Evolutionary conservation across 495 filamentous ascomycete species (phyloP).

Genomic region (Penicillium steckii): DNA sequence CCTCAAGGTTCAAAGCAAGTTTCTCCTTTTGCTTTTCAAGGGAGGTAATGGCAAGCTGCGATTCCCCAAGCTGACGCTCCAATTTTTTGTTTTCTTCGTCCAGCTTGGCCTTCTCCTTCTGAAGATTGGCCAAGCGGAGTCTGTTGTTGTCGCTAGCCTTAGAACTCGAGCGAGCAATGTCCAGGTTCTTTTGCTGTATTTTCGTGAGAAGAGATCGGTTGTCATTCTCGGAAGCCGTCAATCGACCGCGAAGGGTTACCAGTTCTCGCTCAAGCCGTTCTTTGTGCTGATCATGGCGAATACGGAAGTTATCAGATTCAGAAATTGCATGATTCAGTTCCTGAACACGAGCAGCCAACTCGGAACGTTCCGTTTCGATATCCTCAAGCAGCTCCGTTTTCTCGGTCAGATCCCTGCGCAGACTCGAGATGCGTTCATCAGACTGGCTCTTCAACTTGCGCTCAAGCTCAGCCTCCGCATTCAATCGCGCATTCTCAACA

Average conservation of each 20-base stretch:
- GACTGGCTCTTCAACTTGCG: constrained; percentile 71
- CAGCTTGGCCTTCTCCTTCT: constrained; percentile 78
- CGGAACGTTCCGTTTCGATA: constrained; percentile 71
- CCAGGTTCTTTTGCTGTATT: constrained; percentile 95
- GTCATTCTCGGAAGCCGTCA: constrained; percentile 94
- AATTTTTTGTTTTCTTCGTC: constrained; percentile 84
- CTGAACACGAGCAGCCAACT: constrained; percentile 72
- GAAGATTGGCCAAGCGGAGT: constrained; percentile 70
- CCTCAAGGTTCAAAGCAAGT: constrained; percentile 81
- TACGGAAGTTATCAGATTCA: constrained; percentile 82
- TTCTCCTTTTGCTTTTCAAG: constrained; percentile 97
- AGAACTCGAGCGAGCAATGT: constrained; percentile 88
- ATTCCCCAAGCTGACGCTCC: constrained; percentile 81
- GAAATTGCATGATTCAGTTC: constrained; percentile 78
- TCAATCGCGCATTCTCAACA: constrained; percentile 78
- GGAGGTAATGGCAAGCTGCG: constrained; percentile 78
- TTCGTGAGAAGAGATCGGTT: constrained; percentile 95
- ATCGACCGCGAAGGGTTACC: constrained; percentile 86
- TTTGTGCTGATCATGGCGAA: constrained; percentile 88
- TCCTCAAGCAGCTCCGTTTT: constrained; percentile 68
- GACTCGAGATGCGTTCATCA: constrained; percentile 74
- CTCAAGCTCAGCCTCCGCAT: constrained; percentile 79
- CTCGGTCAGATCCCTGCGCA: constrained; percentile 75
- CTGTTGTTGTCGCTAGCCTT: constrained; percentile 82
- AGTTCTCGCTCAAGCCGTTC: constrained; percentile 89